Percentiles rank a stretch among this genome's conserved stretches.
phyloP scores from a whole-genome alignment of 768 basidiomycete species.

The Paxillus rubicundulus region DNA sequence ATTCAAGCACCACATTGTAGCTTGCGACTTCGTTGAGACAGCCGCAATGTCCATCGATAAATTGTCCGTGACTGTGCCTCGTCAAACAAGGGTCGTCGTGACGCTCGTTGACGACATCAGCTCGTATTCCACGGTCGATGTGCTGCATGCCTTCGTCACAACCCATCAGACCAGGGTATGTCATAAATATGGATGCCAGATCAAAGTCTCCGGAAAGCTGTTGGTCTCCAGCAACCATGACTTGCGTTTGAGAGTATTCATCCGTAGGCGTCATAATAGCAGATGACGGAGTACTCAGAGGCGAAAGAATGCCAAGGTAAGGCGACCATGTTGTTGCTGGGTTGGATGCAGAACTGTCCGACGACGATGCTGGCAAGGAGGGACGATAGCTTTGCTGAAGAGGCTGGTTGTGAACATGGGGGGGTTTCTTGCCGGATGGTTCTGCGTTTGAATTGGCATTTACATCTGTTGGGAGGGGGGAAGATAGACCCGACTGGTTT shows the following conservation, averaged over 20 bases:
- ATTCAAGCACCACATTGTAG: slow-evolving; percentile 60
- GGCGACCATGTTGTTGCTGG: slow-evolving; percentile 13
- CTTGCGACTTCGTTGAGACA: slow-evolving; percentile 54
- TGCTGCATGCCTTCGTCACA: slow-evolving; percentile 14
- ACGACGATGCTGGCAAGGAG: slow-evolving; percentile 30
- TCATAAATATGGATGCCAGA: slow-evolving; percentile 40
- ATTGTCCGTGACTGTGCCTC: slow-evolving; percentile 13
- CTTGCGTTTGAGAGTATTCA: slow-evolving; percentile 36
- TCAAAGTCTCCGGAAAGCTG: slow-evolving; percentile 39
- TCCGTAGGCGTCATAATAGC: slow-evolving; percentile 46
- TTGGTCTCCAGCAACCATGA: slow-evolving; percentile 24
- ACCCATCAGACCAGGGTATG: slow-evolving; percentile 26
- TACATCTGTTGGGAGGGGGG: not conserved
- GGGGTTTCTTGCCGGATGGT: not conserved
- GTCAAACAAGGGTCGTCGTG: slow-evolving; percentile 6
- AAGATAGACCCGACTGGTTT: slow-evolving; percentile 2
- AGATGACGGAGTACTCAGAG: slow-evolving; percentile 30
- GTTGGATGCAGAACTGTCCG: slow-evolving; percentile 25
- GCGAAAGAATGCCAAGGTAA: slow-evolving; percentile 21
- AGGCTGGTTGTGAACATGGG: slow-evolving; percentile 2
- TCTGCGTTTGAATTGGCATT: slow-evolving; percentile 7
- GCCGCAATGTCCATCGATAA: slow-evolving; percentile 45
- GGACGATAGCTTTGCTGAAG: slow-evolving; percentile 26
- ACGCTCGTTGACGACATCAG: slow-evolving; percentile 1
- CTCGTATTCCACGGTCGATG: slow-evolving; percentile 4